Base-by-base conservation (phyloP, 202 grass and related monocot species). In the Schoenoplectus triqueter region DNA sequence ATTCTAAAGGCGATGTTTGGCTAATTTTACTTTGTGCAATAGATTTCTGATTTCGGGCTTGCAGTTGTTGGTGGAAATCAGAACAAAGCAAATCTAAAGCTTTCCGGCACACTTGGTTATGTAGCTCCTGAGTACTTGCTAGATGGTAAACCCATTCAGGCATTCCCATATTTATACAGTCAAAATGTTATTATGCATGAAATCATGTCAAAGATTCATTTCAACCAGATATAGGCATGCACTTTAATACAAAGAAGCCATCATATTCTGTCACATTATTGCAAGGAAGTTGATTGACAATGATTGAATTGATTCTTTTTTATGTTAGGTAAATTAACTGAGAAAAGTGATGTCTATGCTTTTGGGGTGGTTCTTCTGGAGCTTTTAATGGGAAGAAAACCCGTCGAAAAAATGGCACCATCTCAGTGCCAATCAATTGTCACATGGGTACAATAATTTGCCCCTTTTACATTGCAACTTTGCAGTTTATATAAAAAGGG, bases 11-110 rank as follows among this genome's bases (percentile, higher is more conserved):
- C 39, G 7, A 44, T 69, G 9, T 18, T 17, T 60, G 62, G 42
- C 48, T 57, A 10, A 69, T 56, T 69, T 56, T 55, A 4, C 41
- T 83, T 84, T 59, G 9, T 56, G 66, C 64, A 31, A 74, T 88
- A 99, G 96, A 96, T 99, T 85, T 94, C 96, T n/a, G 96, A 99
- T 87, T 99, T 99, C 3, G 90, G 93, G 46, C 90, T 99, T 70
- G 92, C 93, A 69, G 96, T 96, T 59, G 79, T 62, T 40, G 94
- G 84, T 64, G 90, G 90, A 70, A 90, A 90, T 87, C 90, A 89
- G 21, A 96, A 86, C 82, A 96, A 87, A 96, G 82, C 87, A 55
- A 91, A 78, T 85, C 6, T 94, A 70, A 92, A 94, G 60, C 93
- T 90, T 94, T 96, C 96, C 10, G 89, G 82, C 46, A 95, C 89